Evolutionary conservation across 2,329 filamentous ascomycete species (phyloP).

Genomic region (Epichloe brachyelytri): DNA sequence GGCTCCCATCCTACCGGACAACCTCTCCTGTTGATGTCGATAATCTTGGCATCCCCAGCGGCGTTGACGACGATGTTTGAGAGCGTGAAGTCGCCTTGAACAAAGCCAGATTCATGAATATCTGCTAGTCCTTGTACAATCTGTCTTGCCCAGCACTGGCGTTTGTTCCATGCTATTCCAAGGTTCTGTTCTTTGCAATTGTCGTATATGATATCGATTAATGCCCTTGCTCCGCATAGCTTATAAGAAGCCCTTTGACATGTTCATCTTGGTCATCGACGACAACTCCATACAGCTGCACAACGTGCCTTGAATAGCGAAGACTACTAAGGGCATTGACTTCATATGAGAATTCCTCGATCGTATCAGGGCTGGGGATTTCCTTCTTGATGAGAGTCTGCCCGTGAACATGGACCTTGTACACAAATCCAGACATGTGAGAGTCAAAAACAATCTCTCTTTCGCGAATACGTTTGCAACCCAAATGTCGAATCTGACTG

Average conservation of each 20-base stretch:
- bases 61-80: conserved; percentile 93
- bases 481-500: conserved; percentile 61
- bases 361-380: conserved; percentile 86
- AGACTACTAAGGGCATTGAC: conserved; percentile 85
- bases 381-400: conserved; percentile 86
- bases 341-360: conserved; percentile 96
- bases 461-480: conserved; percentile 53
- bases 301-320: conserved; percentile 60
- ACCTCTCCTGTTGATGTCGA: conserved; percentile 95
- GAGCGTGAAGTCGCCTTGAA: conserved; percentile 93
- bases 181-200: conserved; percentile 44
- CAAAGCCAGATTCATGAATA: conserved; percentile 90
- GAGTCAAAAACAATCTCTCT: conserved; percentile 71
- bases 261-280: conserved; percentile 73
- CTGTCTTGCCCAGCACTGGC: conserved; percentile 81
- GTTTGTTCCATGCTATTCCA: conserved; percentile 51
- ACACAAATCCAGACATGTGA: conserved; percentile 94
- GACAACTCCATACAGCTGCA: conserved; percentile 76
- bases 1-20: conserved; percentile 97
- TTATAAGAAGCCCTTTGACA: conserved; percentile 83
- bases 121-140: conserved; percentile 82
- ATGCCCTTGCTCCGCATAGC: conserved; percentile 70
- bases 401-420: conserved; percentile 66
- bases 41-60: conserved; percentile 80
- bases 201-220: conserved; percentile 87